Percentiles rank a stretch among this genome's conserved stretches.
These are phyloP conservation scores for Lupinus albus DNA, from an alignment of 306 rosid species.

Conservation along the genomic window DNA sequence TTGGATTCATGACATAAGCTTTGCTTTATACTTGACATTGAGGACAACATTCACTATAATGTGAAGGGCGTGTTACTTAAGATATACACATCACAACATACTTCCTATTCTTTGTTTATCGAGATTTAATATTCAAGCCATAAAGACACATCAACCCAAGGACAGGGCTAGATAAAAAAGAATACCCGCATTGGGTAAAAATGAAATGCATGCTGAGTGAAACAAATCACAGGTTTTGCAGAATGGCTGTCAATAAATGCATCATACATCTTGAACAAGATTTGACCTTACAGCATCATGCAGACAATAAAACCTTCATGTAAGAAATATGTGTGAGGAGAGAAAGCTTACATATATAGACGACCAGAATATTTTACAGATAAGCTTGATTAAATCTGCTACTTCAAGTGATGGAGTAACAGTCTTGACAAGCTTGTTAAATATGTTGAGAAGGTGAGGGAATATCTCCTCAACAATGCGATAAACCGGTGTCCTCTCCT, in stretches of 20 bases:
- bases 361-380: no score
- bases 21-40: neutral
- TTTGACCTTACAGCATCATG: conserved; percentile 25
- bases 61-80: conserved; percentile 4
- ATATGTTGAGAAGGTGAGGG: conserved; percentile 83
- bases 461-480: conserved; percentile 91
- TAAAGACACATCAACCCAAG: conserved; percentile 4
- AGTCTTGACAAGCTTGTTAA: conserved; percentile 79
- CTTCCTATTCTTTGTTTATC: neutral
- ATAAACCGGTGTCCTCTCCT: conserved; percentile 85
- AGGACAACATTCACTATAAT: conserved; percentile 10
- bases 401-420: conserved; percentile 82
- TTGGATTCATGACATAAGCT: neutral
- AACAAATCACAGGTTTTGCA: conserved; percentile 7
- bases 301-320: conserved; percentile 6
- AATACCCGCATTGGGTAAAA: neutral
- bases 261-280: conserved; percentile 25
- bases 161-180: neutral
- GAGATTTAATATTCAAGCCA: neutral
- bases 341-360: conserved; percentile 73
- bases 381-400: conserved; percentile 92
- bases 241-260: conserved; percentile 30
- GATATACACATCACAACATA: neutral
- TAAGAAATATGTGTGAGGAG: conserved; percentile 19
- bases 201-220: neutral